phyloP scores from a whole-genome alignment of 2,329 filamentous ascomycete genomes.

The Pseudovirgaria hyperparasitica region DNA sequence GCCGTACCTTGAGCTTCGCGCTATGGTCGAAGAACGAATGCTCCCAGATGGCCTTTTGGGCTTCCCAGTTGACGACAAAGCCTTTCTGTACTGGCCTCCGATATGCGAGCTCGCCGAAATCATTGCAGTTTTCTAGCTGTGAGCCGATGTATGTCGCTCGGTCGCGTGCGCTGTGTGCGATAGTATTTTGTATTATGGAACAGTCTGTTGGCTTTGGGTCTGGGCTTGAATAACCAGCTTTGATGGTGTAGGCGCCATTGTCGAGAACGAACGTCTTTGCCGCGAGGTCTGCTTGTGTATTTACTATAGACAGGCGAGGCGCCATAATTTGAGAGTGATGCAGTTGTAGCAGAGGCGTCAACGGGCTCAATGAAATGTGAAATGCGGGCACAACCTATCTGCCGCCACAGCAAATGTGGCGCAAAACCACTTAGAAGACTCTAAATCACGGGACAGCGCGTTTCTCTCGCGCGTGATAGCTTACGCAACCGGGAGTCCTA shows the following conservation, averaged over 20 bases:
- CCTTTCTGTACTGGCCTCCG: conserved; percentile 87
- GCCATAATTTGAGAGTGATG: too few species aligned
- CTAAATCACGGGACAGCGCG: too few species aligned
- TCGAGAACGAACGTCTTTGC: conserved; percentile 67
- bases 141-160: conserved; percentile 68
- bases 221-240: conserved; percentile 51
- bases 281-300: too few species aligned
- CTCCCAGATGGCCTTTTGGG: conserved; percentile 92
- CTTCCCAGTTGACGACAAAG: conserved; percentile 93
- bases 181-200: conserved; percentile 70
- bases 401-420: too few species aligned
- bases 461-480: too few species aligned
- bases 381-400: too few species aligned
- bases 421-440: too few species aligned
- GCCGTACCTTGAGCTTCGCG: conserved; percentile 41
- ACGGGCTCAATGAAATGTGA: too few species aligned
- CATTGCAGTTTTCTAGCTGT: conserved; percentile 65
- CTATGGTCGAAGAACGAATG: conserved; percentile 65
- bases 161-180: conserved; percentile 66
- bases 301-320: too few species aligned
- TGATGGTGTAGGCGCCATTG: conserved; percentile 85
- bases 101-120: conserved; percentile 82
- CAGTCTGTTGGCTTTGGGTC: conserved; percentile 33
- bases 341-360: too few species aligned
- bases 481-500: too few species aligned